Conservation (phyloP, 345 rosid genomes). For the Noccaea caerulescens region DNA sequence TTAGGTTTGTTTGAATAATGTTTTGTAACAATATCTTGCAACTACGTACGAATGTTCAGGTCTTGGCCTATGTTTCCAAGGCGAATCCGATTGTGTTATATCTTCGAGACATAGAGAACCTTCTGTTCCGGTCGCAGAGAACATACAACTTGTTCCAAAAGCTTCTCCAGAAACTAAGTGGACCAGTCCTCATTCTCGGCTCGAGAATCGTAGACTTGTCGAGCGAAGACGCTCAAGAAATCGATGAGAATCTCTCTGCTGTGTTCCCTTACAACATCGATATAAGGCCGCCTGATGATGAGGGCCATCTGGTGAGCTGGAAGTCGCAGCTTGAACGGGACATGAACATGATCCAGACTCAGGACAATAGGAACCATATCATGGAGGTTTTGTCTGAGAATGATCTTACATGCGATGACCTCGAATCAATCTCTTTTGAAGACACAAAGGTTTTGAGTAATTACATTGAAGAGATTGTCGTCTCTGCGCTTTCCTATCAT, state of each 20-base stretch:
- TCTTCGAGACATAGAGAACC: slow-evolving; percentile 73
- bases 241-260: slow-evolving; percentile 64
- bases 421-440: slow-evolving; percentile 64
- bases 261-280: slow-evolving; percentile 93
- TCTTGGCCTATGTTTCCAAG: slow-evolving; percentile 73
- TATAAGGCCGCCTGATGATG: slow-evolving; percentile 89
- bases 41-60: slow-evolving; percentile 55
- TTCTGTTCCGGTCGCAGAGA: slow-evolving; percentile 70
- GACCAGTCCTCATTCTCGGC: slow-evolving; percentile 83
- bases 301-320: slow-evolving; percentile 82
- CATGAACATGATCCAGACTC: slow-evolving; percentile 90
- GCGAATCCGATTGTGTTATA: slow-evolving; percentile 77
- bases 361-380: no score
- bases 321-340: slow-evolving; percentile 89
- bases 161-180: slow-evolving; percentile 74
- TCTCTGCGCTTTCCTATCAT: slow-evolving; percentile 89
- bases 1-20: background rate
- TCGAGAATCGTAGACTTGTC: slow-evolving; percentile 64
- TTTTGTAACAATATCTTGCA: slow-evolving; percentile 7
- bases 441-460: no score
- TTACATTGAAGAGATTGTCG: slow-evolving; percentile 93
- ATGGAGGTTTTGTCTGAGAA: slow-evolving; percentile 87
- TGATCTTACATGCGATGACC: slow-evolving; percentile 88
- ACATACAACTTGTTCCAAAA: slow-evolving; percentile 72
- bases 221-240: slow-evolving; percentile 51